Percentiles rank a stretch among this genome's conserved stretches.
Conservation (phyloP, 345 rosid species). For the Geranium rotundifolium region DNA sequence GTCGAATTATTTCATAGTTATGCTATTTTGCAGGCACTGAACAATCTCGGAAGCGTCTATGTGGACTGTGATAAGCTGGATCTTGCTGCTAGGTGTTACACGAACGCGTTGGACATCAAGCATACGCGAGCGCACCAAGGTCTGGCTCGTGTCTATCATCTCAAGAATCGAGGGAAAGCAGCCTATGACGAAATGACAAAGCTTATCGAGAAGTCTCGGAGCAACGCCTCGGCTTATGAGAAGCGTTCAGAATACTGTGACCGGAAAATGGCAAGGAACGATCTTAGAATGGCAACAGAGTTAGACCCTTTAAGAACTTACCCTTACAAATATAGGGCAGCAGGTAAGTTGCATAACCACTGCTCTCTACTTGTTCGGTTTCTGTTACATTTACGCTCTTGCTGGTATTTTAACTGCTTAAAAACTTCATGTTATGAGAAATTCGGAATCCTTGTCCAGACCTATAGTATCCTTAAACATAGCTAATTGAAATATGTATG, state of each 20-base stretch:
- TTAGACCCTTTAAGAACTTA: constrained; percentile 93
- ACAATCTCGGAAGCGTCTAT: constrained; percentile 75
- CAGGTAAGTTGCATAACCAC: constrained; percentile 36
- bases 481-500: no score
- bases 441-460: no score
- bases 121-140: constrained; percentile 98
- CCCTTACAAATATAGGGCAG: constrained; percentile 96
- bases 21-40: constrained; percentile 57
- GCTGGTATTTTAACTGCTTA: no score
- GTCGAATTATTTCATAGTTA: neutral
- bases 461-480: no score
- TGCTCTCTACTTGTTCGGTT: no score
- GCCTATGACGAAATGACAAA: constrained; percentile 98
- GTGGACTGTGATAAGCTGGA: constrained; percentile 87
- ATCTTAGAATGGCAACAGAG: constrained; percentile 65
- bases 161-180: constrained; percentile 68
- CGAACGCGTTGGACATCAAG: constrained; percentile 80
- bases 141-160: constrained; percentile 79
- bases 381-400: no score
- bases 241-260: constrained; percentile 96
- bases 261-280: constrained; percentile 81
- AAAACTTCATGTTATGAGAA: no score
- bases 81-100: constrained; percentile 80
- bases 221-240: constrained; percentile 87
- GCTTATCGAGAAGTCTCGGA: constrained; percentile 79